A percentile compares a stretch with the other conserved stretches of the same genome.
These are phyloP conservation scores for Blastomyces percursus DNA, from an alignment of 2,329 filamentous ascomycete genomes.

Conservation along the genomic window DNA sequence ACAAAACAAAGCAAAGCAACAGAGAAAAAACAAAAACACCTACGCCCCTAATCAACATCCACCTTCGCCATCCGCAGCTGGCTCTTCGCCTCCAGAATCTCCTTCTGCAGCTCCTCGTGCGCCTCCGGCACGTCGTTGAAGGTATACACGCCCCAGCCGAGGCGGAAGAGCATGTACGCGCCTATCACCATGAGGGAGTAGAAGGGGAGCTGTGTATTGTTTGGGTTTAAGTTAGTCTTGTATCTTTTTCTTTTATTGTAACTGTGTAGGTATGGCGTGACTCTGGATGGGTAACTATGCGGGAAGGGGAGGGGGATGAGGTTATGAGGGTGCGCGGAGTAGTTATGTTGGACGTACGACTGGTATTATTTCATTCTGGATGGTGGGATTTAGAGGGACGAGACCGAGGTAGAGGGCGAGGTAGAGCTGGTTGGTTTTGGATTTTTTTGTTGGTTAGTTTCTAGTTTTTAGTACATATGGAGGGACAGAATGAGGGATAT, in stretches of 20 bases:
- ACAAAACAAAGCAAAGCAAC: not conserved
- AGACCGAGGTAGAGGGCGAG: conserved; percentile 75
- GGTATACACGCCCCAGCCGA: conserved; percentile 84
- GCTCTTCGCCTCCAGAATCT: conserved; percentile 50
- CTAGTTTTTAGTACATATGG: not conserved
- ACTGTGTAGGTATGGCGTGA: too few relatives aligned
- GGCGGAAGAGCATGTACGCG: conserved; percentile 79
- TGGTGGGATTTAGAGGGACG: conserved; percentile 62
- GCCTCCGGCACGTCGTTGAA: conserved; percentile 95
- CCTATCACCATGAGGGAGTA: conserved; percentile 87
- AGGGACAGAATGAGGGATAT: not conserved
- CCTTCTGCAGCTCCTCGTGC: conserved; percentile 74
- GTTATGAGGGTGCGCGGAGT: not conserved
- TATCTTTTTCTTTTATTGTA: too few relatives aligned
- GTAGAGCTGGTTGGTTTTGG: conserved; percentile 57
- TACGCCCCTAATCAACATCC: conserved; percentile 31
- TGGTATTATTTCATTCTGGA: conserved; percentile 79
- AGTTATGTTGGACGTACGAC: conserved; percentile 51
- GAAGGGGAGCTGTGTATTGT: conserved; percentile 65
- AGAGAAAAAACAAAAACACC: not conserved
- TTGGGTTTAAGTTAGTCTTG: not conserved
- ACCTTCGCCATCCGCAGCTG: conserved; percentile 34
- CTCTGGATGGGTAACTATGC: too few relatives aligned
- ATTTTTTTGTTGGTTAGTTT: not conserved
- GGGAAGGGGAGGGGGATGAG: too few relatives aligned